Evolutionary conservation across 2,329 filamentous ascomycete species (phyloP), one percentile per base, ranked within the genome.

Genomic region (Stachybotrys echinatus): DNA sequence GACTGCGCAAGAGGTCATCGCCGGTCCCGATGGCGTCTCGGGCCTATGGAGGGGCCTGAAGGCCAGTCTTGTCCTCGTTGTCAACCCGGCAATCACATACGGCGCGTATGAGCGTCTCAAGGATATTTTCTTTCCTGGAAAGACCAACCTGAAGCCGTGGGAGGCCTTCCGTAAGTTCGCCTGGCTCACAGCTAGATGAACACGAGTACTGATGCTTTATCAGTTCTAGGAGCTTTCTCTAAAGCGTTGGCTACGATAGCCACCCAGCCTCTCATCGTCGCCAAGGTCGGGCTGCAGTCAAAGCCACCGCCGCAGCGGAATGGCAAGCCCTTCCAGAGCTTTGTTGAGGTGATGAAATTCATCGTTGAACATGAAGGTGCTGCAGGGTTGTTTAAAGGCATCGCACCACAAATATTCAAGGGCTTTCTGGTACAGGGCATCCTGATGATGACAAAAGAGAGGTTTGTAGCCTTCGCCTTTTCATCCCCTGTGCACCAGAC

Each of bases 391-490:
- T 99, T 97, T 77, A 99, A 99, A 74, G 94, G 94, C 40, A 96
- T 99, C 58, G 91, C 84, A 0, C 94, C 94, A 3, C 94, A 99
- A 68, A 88, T 99, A 47, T 70, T 91, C 52, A 99, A 99, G 72
- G 94, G 94, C 1, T 72, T 99, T 48, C 67, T 99, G 45, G 94
- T 99, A 3, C 94, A 99, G 65, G 94, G 94, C 46, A 83, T 99
- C 50, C 76, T 99, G 38, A 99, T 99, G 94, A 99, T 96, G 91
- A 94, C 91, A 45, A 99, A 99, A 73, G 94, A 99, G 72, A 82
- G 91, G 88, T 91, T 77, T 58, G 76, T 62, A 7, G n/a, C n/a
- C n/a, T 4, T 45, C 2, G 31, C 4, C 12, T 14, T 40, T 7
- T 5, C 14, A 7, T 5, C 14, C 12, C 31, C 12, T 45, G 20